phyloP scores from a whole-genome alignment of 1,284 basidiomycete genomes.

The Meira miltonrushii region DNA sequence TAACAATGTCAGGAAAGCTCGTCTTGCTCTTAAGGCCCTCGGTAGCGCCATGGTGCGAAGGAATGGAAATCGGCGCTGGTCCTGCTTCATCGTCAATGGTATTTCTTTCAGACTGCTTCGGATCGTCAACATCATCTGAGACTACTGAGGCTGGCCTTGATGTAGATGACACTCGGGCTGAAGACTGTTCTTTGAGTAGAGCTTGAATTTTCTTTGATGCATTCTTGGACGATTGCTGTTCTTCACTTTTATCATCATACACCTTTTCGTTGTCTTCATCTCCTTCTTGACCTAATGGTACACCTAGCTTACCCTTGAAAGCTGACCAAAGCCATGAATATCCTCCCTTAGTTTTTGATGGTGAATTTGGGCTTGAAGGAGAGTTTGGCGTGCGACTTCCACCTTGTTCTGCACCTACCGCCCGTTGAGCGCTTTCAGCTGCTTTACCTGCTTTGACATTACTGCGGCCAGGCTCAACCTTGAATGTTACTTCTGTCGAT shows the following conservation, averaged over 20 bases:
- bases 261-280: not conserved
- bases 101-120: not conserved
- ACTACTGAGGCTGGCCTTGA: not conserved
- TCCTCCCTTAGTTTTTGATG: slow-evolving; percentile 5
- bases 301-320: slow-evolving; percentile 8
- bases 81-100: slow-evolving; percentile 26
- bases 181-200: slow-evolving; percentile 16
- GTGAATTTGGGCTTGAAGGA: slow-evolving; percentile 11
- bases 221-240: slow-evolving; percentile 17
- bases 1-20: not conserved
- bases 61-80: slow-evolving; percentile 37
- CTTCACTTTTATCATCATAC: not conserved
- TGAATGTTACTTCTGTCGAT: not conserved
- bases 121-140: not conserved
- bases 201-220: slow-evolving; percentile 38
- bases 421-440: not conserved
- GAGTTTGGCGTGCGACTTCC: not conserved
- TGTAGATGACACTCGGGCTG: not conserved
- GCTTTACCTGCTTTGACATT: not conserved
- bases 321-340: slow-evolving; percentile 36
- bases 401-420: too few species aligned
- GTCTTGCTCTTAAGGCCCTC: too few species aligned
- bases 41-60: slow-evolving; percentile 15
- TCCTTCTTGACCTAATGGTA: not conserved
- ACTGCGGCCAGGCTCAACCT: not conserved